Evolutionary conservation across 495 filamentous ascomycete genomes (phyloP).

Genomic region (Aspergillus bertholletiae): DNA sequence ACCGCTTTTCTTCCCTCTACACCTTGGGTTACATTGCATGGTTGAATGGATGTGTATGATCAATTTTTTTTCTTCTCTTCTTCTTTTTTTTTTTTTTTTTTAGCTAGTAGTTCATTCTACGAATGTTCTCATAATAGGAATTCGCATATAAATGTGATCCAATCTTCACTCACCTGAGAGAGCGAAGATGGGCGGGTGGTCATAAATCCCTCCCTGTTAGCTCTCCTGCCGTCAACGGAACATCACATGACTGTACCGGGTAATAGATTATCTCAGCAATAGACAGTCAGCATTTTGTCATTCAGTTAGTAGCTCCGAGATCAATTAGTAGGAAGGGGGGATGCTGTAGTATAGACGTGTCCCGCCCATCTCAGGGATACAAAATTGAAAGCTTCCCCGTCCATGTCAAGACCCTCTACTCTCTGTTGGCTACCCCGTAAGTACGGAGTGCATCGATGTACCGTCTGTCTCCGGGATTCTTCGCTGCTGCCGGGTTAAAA

Average conservation of each 20-base stretch:
- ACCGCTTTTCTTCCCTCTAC: constrained; percentile 1
- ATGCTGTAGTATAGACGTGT: no score
- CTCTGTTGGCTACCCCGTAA: no score
- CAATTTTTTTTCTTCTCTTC: no score
- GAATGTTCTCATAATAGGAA: constrained; percentile 5
- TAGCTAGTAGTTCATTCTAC: constrained; percentile 16
- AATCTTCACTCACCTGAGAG: not conserved
- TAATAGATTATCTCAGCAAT: constrained; percentile 4
- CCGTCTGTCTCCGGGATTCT: constrained; percentile 16
- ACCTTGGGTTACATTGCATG: constrained; percentile 17
- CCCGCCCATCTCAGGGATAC: no score
- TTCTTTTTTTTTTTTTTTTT: no score
- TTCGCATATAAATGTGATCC: not conserved
- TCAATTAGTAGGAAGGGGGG: no score
- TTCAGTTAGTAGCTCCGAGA: no score
- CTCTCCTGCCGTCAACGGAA: constrained; percentile 2
- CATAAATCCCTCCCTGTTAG: not conserved
- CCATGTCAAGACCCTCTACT: not conserved
- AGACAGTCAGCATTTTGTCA: no score
- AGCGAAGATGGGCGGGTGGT: not conserved
- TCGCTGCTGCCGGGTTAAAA: constrained; percentile 22
- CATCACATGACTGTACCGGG: constrained; percentile 11
- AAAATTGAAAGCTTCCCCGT: not conserved
- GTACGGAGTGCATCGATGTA: no score
- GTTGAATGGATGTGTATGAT: constrained; percentile 24